Evolutionary conservation across 164 flowering plant genomes (phyloP).

Genomic region (Brasenia schreberi): DNA sequence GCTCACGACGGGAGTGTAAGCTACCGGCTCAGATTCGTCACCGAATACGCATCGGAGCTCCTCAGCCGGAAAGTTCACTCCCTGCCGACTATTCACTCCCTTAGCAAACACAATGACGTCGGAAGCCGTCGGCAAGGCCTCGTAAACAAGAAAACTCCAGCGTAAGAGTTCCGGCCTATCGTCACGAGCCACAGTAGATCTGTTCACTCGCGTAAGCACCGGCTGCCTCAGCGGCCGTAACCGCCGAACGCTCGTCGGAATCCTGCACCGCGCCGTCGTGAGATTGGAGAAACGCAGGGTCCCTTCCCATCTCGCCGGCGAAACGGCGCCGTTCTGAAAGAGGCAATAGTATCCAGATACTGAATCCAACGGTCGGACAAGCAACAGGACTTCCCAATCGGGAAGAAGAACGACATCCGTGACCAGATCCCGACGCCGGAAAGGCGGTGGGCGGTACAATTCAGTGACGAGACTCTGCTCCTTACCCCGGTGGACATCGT

Average conservation of each 20-base stretch:
- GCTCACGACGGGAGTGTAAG: slow-evolving; percentile 38
- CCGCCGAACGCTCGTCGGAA: slow-evolving; percentile 43
- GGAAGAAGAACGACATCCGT: slow-evolving; percentile 47
- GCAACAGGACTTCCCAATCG: slow-evolving; percentile 58
- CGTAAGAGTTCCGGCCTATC: slow-evolving; percentile 22
- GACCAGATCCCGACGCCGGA: slow-evolving; percentile 1
- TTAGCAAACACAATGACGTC: slow-evolving; percentile 77
- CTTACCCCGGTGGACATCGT: neutral
- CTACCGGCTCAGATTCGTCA: neutral
- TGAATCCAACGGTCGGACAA: slow-evolving; percentile 11
- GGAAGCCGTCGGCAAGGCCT: slow-evolving; percentile 42
- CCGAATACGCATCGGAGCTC: slow-evolving; percentile 53
- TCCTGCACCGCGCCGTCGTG: slow-evolving; percentile 30
- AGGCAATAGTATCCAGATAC: slow-evolving; percentile 22
- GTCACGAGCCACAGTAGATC: neutral
- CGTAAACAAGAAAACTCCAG: slow-evolving; percentile 56
- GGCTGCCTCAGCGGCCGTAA: slow-evolving; percentile 31
- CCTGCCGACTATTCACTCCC: slow-evolving; percentile 56
- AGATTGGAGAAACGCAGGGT: slow-evolving; percentile 19
- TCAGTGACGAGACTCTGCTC: neutral
- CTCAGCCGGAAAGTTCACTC: slow-evolving; percentile 25
- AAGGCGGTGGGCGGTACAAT: neutral
- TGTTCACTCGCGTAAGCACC: slow-evolving; percentile 11
- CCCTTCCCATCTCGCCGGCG: slow-evolving; percentile 43
- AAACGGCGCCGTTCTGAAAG: slow-evolving; percentile 34